Base-by-base conservation (phyloP, 2,329 filamentous ascomycete genomes). In the Dothistroma septosporum region DNA sequence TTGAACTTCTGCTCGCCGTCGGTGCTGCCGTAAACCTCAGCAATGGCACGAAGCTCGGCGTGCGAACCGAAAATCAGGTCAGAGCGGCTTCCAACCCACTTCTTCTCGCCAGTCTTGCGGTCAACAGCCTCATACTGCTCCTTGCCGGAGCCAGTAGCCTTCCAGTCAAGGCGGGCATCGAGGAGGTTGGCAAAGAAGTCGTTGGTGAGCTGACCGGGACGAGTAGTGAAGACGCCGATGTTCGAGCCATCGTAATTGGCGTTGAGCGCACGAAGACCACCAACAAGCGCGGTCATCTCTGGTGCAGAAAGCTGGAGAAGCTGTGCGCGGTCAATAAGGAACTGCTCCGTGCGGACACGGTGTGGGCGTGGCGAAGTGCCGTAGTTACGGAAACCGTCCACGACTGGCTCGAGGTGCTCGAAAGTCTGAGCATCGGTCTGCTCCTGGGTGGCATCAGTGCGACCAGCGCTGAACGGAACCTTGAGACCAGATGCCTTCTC, bases 161-260 rank as follows among this genome's bases (percentile, higher is more conserved):
- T 85, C 89, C 89, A 92, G 22, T 76, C 79, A 7, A 83, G 89
- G 74, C 76, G 78, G 69, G 82, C 83, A 70, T 91, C 88, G 24
- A 92, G 83, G 1, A 92, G 80, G 78, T 92, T 91, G 75, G 90
- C 83, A 71, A 92, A 92, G 82, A 91, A 92, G 77, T 92, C 89
- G 76, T 89, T 91, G 71, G 85, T 89, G 69, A 92, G 80, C 67
- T 84, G 76, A 47, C 89, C 89, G 0, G 87, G 86, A 8, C 79
- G 80, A 67, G 81, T 80, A 59, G 89, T 92, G 70, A 92, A 80
- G 60, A 92, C 82, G 61, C 89, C 89, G 60, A 84, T 76, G 24
- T 78, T 72, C 0, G 87, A 90, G 47, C 86, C 86, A 68, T 92
- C 87, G 64, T 80, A 90, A 80, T 92, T 92, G 73, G 83, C 78